Conservation (phyloP, 169 alveolate species). For the Besnoitia besnoiti region DNA sequence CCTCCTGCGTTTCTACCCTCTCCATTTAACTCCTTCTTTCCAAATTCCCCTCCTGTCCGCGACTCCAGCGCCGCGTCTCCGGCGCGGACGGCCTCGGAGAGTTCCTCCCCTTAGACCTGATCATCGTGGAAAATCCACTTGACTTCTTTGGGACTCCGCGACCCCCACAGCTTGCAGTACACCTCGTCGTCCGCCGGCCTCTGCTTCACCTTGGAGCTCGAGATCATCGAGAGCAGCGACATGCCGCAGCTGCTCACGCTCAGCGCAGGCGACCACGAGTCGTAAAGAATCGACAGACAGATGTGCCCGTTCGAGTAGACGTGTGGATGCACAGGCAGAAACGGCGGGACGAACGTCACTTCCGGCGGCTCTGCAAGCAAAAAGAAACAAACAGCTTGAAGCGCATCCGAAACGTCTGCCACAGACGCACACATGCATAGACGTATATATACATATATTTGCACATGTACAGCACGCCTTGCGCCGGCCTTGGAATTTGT, state of each 20-base stretch:
- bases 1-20: too few species aligned
- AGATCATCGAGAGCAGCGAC: conserved; percentile 76
- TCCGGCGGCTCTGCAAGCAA: conserved; percentile 61
- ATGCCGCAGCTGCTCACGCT: conserved; percentile 70
- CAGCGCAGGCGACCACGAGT: conserved; percentile 78
- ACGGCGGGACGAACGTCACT: conserved; percentile 55
- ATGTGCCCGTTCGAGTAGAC: conserved; percentile 94
- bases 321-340: conserved; percentile 94
- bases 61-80: too few species aligned
- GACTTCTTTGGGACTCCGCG: conserved; percentile 71
- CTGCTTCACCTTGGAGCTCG: conserved; percentile 68
- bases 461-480: not conserved
- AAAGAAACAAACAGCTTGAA: not conserved
- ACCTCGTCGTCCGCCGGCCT: conserved; percentile 72
- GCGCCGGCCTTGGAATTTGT: too few species aligned
- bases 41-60: too few species aligned
- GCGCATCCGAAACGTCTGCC: not conserved
- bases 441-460: not conserved
- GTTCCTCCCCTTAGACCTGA: conserved; percentile 54
- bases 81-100: too few species aligned
- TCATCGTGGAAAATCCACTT: conserved; percentile 77
- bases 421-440: not conserved
- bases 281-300: conserved; percentile 88
- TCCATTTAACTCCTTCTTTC: too few species aligned
- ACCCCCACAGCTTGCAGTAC: conserved; percentile 70